Percentiles rank a stretch among this genome's conserved stretches.
Conservation (phyloP, 495 filamentous ascomycete species). For the Trichoderma virens region DNA sequence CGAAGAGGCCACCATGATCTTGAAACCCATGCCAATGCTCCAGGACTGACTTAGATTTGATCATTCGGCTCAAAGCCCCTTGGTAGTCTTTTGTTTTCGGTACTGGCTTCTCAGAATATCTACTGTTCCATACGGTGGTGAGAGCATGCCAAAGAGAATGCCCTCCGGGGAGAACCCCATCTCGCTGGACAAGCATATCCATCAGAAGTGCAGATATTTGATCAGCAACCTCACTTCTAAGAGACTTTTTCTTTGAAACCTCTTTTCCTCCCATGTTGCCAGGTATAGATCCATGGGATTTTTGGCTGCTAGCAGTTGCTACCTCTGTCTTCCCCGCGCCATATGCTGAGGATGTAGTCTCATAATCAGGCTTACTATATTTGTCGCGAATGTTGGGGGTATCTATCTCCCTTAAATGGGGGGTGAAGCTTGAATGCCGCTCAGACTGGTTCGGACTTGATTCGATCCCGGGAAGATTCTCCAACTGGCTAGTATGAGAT, state of each 20-base stretch:
- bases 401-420: not conserved
- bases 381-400: not conserved
- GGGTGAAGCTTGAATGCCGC: not conserved
- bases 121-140: not conserved
- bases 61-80: not conserved
- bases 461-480: not conserved
- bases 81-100: slow-evolving; percentile 3
- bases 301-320: not conserved
- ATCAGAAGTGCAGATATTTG: not conserved
- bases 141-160: slow-evolving; percentile 3
- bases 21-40: slow-evolving; percentile 11
- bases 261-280: not conserved
- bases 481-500: not conserved
- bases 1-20: not conserved
- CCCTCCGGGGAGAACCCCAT: slow-evolving; percentile 8
- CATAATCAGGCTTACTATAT: not conserved
- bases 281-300: not conserved
- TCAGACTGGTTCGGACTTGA: too few species aligned
- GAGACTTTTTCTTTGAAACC: not conserved
- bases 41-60: not conserved
- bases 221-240: not conserved
- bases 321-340: not conserved
- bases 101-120: not conserved
- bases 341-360: not conserved
- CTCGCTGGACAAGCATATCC: not conserved